phyloP scores from a whole-genome alignment of 108 stramenopile species.

The Bacterosira constricta region DNA sequence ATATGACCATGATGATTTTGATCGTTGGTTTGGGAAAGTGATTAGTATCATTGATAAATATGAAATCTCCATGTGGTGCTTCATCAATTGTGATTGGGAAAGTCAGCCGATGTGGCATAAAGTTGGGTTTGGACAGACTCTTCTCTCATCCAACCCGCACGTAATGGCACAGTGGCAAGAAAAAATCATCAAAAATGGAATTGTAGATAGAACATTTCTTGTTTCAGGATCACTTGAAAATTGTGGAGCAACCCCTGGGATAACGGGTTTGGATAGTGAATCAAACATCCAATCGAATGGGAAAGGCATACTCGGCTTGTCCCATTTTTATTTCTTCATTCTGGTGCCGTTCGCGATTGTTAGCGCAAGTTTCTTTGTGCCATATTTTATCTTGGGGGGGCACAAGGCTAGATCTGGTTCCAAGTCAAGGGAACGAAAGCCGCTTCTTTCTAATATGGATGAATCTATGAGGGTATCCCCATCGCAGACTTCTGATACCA shows the following conservation, averaged over 20 bases:
- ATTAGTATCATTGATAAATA: slow-evolving; percentile 71
- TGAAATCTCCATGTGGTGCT: slow-evolving; percentile 89
- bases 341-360: slow-evolving; percentile 41
- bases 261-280: neutral
- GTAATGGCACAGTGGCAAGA: slow-evolving; percentile 72
- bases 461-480: neutral
- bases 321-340: slow-evolving; percentile 25
- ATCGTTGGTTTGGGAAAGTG: slow-evolving; percentile 78
- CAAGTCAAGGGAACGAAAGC: slow-evolving; percentile 24
- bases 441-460: slow-evolving; percentile 30
- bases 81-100: slow-evolving; percentile 92
- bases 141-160: slow-evolving; percentile 54
- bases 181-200: slow-evolving; percentile 44
- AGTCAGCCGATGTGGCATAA: slow-evolving; percentile 80
- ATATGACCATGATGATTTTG: slow-evolving; percentile 56
- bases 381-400: slow-evolving; percentile 32
- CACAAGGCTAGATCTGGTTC: slow-evolving; percentile 3
- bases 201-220: slow-evolving; percentile 36
- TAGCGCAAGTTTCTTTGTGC: slow-evolving; percentile 37
- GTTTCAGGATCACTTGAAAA: slow-evolving; percentile 42
- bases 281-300: neutral
- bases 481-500: neutral
- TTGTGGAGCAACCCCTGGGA: slow-evolving; percentile 19
- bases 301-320: neutral
- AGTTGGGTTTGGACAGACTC: slow-evolving; percentile 87